phyloP scores from a whole-genome alignment of 768 basidiomycete genomes.

The Amanita phalloides region DNA sequence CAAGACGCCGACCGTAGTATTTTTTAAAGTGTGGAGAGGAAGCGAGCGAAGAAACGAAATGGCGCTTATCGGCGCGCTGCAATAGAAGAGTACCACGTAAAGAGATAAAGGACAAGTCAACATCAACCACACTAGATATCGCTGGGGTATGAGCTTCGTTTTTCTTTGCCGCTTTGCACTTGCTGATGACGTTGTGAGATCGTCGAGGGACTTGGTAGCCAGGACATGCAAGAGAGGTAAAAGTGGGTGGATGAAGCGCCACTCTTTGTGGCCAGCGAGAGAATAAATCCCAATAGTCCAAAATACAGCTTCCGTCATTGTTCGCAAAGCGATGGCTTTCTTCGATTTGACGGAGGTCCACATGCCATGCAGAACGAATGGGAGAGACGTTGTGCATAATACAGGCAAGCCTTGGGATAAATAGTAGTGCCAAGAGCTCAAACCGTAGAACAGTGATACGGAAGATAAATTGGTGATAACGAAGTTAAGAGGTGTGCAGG shows the following conservation, averaged over 20 bases:
- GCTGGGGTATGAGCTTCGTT: slow-evolving; percentile 15
- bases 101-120: slow-evolving; percentile 49
- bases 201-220: slow-evolving; percentile 60
- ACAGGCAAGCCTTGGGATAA: slow-evolving; percentile 79
- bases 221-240: slow-evolving; percentile 78
- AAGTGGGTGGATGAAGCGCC: slow-evolving; percentile 91
- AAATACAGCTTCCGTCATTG: slow-evolving; percentile 36
- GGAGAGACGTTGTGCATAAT: slow-evolving; percentile 60
- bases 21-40: slow-evolving; percentile 31
- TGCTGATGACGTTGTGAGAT: slow-evolving; percentile 16
- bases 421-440: slow-evolving; percentile 83
- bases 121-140: slow-evolving; percentile 33
- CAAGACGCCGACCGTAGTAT: slow-evolving; percentile 57
- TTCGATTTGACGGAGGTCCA: slow-evolving; percentile 23
- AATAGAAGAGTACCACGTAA: slow-evolving; percentile 70
- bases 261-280: slow-evolving; percentile 87
- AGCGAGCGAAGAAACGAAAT: slow-evolving; percentile 55
- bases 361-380: slow-evolving; percentile 58
- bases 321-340: slow-evolving; percentile 21
- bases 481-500: slow-evolving; percentile 77
- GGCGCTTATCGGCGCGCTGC: slow-evolving; percentile 68
- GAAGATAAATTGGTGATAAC: slow-evolving; percentile 71
- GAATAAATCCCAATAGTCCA: slow-evolving; percentile 72
- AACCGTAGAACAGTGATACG: slow-evolving; percentile 89
- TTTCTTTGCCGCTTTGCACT: slow-evolving; percentile 2